Evolutionary conservation across 139 green algal genomes (phyloP), one percentile per base, ranked within the genome.

Genomic region (Gonium pectorale): DNA sequence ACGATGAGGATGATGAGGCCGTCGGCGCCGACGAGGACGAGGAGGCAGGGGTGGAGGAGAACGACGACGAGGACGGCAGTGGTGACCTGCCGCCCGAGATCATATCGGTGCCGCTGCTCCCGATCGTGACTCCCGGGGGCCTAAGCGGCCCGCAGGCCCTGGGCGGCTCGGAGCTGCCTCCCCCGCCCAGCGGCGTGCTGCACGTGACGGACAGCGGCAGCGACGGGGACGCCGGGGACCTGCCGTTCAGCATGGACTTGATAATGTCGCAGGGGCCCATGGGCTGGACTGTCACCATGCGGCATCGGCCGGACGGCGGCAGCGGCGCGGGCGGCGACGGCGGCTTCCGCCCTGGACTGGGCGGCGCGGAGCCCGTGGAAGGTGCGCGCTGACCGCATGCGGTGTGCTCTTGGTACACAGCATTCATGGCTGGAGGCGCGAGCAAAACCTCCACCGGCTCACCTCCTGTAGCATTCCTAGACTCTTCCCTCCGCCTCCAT

Each of bases 211-310:
- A n/a, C 56, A 33, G 56, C 5, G 21, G 21, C 56, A n/a, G 24
- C 24, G 56, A 29, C 56, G 24, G n/a, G 15, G 68, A 60, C 13
- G 44, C 22, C 33, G n/a, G 19, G 19, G 49, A 79, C 33, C 31
- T 31, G 33, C 22, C 62, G n/a, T 68, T 68, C 62, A 68, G 41
- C n/a, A 5, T 79, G 49, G 70, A 79, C 49, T 21, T 64, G 70
- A 46, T 33, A 46, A 33, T 79, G 46, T 79, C 70, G 43, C 31
- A 13, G 3, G 70, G 70, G 31, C 70, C 70, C 11, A 44, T 79
- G 70, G 70, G 70, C 46, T 79, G 70, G 70, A 79, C 70, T 9
- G 46, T 33, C 29, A 17, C 49, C 31, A 26, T 79, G 44, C 46
- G 46, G 46, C 9, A 66, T n/a, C 40, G 70, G 9, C 70, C 15